phyloP scores from a whole-genome alignment of 2,329 filamentous ascomycete species.

The Trichoderma endophyticum region DNA sequence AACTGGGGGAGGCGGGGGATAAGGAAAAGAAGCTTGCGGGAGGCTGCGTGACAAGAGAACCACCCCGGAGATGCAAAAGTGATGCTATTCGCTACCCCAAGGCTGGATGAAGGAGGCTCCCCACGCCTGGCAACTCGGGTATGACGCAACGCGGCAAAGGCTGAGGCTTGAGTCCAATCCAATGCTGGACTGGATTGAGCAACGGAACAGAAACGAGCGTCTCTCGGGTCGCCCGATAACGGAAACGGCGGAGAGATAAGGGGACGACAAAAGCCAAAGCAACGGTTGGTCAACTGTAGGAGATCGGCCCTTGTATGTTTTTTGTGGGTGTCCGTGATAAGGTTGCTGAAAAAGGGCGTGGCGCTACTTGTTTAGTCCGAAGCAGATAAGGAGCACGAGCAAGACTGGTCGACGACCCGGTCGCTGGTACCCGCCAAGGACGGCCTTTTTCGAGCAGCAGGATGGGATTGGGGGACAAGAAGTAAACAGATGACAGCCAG shows the following conservation, averaged over 20 bases:
- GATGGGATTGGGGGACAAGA: not conserved
- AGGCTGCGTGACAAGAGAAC: not conserved
- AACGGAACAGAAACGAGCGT: not conserved
- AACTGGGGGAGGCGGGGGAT: not conserved
- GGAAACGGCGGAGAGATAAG: conserved; percentile 20
- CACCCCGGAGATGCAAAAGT: not conserved
- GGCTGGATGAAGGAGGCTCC: conserved; percentile 1
- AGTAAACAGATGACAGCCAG: conserved; percentile 11
- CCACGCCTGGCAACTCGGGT: conserved; percentile 3
- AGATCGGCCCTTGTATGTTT: conserved; percentile 17
- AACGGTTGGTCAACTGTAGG: conserved; percentile 11
- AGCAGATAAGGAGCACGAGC: conserved; percentile 14
- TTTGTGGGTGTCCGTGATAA: conserved; percentile 19
- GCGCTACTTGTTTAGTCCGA: conserved; percentile 18
- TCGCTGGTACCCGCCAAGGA: conserved; percentile 16
- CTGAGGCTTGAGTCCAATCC: not conserved
- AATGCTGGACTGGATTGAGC: not conserved
- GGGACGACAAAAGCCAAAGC: not conserved
- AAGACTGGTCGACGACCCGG: conserved; percentile 19
- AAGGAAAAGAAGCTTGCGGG: conserved; percentile 2
- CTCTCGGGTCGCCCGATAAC: conserved; percentile 12
- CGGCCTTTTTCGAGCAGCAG: not conserved
- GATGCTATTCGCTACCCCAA: conserved; percentile 13
- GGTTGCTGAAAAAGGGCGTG: conserved; percentile 13
- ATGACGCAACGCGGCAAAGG: conserved; percentile 13